Evolutionary conservation across 2,329 filamentous ascomycete genomes (phyloP), one percentile per base, ranked within the genome.

Genomic region (Arthrobotrys musiformis): DNA sequence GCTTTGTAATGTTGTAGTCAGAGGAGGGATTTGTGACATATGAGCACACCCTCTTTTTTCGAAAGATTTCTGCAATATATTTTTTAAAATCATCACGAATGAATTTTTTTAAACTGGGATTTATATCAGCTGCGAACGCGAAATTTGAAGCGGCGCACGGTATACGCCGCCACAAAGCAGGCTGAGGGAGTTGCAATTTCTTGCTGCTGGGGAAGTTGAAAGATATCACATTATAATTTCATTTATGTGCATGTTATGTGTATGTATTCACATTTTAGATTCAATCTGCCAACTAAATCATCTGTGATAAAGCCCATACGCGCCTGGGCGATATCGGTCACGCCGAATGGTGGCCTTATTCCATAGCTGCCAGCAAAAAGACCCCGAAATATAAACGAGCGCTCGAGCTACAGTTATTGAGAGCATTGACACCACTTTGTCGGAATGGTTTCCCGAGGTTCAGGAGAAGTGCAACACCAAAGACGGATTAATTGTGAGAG

Each of bases 1-100:
- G 64, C 64, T 69, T 69, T 60, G 64, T 69, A 69, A 69, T 33
- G 15, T 1, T 60, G 48, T 56, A 44, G 63, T 66, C 42, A 66
- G 62, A 66, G 46, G 4, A 19, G 11, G 61, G n/a, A n/a, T n/a
- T 35, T 69, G 26, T 46, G 15, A 19, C 17, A 30, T 70, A 8
- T 42, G 19, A 4, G 42, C 66, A 70, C 67, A 50, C 24, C 46
- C 19, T 66, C 30, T 66, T 66, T 35, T 54, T n/a, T 44, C 13
- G 26, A 6, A 13, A 52, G n/a, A 19, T 48, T 46, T 30, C 35
- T 35, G 37, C 28, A 35, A 54, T n/a, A n/a, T n/a, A n/a, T n/a
- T n/a, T n/a, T n/a, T n/a, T n/a, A n/a, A n/a, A n/a, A n/a, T n/a
- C n/a, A n/a, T n/a, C n/a, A n/a, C n/a, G n/a, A n/a, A n/a, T n/a